Evolutionary conservation across 257 asterid genomes (phyloP), one percentile per base, ranked within the genome.

Genomic region (Scutellaria minor): DNA sequence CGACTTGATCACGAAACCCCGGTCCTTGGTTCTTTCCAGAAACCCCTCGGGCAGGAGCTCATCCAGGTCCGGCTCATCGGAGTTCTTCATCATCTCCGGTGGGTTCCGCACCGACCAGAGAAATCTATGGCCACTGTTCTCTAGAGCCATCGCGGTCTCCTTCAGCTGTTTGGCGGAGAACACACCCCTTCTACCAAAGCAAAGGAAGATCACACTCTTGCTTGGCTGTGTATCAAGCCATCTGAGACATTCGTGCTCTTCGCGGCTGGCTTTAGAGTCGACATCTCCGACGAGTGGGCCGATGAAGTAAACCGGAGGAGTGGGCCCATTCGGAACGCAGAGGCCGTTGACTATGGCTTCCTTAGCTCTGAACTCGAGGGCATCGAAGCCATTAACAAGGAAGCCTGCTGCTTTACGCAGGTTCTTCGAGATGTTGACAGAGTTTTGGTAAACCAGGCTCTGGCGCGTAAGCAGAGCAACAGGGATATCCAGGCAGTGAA

Each of bases 151-250:
- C 7, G 93, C 90, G n/a, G 80, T 83, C 42, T 31, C 37, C 37
- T 31, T 31, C 4, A 31, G 37, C 37, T 31, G 37, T 4, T 31
- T 31, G 3, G 37, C 37, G 5, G 37, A 31, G 37, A 85, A 80
- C 55, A 73, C 5, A 5, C 89, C 89, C 60, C 80, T 11, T 41
- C 92, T 77, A 9, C 92, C 89, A 11, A 87, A 87, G 44, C 88
- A 84, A 31, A 84, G 76, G 63, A 80, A 81, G 18, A 84, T 68
- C 4, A 87, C 92, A 58, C 89, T 87, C 9, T 27, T 8, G 2
- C 27, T 24, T 24, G 27, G 27, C 27, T 24, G 27, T 24, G 27
- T 24, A 24, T 24, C 27, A 24, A 24, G 27, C 27, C 27, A 24
- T 24, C 27, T 24, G 27, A 24, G 27, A 24, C 27, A 24, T 2